A percentile compares a stretch with the other conserved stretches of the same genome.
Evolutionary conservation across 176 grass and related monocot species (phyloP).

Genomic region (Saccharum spontaneum): DNA sequence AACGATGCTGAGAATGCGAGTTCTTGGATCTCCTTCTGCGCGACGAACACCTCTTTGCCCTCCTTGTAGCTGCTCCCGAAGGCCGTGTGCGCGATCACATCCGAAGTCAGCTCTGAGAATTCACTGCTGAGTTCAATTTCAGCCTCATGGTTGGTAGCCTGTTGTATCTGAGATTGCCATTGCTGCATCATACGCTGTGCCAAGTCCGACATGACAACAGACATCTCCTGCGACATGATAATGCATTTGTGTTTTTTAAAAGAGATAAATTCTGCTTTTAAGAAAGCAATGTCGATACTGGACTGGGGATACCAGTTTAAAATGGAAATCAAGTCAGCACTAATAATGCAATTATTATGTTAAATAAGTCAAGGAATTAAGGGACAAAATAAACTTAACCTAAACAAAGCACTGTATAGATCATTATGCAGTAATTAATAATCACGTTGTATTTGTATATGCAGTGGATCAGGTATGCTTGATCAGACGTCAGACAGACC

Average conservation of each 20-base stretch:
- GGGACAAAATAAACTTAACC: background rate
- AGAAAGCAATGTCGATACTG: too few relatives aligned
- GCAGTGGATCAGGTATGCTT: background rate
- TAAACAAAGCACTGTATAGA: background rate
- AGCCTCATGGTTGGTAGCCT: background rate
- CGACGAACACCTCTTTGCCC: constrained; percentile 10
- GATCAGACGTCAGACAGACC: background rate
- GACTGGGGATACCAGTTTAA: too few relatives aligned
- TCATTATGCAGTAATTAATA: background rate
- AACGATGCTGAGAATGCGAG: background rate
- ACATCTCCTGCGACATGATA: background rate
- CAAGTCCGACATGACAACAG: background rate
- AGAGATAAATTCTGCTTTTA: too few relatives aligned
- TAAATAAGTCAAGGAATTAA: background rate
- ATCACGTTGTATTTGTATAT: background rate
- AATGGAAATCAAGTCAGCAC: too few relatives aligned
- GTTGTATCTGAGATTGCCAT: background rate
- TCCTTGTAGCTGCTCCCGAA: constrained; percentile 32
- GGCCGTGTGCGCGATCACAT: background rate
- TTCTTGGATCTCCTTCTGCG: constrained; percentile 16
- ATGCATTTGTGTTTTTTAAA: background rate
- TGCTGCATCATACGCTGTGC: background rate
- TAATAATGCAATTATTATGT: background rate
- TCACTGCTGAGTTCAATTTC: constrained; percentile 16
- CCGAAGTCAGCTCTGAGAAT: constrained; percentile 1